Evolutionary conservation across 768 basidiomycete genomes (phyloP), one percentile per base, ranked within the genome.

Genomic region (Stropharia rugosoannulata): DNA sequence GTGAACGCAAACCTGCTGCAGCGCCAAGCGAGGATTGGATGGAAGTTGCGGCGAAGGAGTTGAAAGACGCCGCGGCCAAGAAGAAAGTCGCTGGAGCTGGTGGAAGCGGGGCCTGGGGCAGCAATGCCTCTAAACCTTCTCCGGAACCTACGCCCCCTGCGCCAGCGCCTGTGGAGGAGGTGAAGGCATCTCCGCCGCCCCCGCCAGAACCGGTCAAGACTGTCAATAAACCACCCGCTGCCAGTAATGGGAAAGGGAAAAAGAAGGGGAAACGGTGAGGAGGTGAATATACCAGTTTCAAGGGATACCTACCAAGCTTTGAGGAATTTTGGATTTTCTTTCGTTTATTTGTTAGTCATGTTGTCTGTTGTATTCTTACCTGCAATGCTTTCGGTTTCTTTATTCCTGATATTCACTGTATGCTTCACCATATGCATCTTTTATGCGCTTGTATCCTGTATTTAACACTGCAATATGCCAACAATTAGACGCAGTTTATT

Each of bases 21-120:
- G 41, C 62, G 16, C 7, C 47, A 7, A 22, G 66, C 54, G 68
- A 71, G 16, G 69, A 64, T 6, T 64, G 67, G 58, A 59, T 69
- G 32, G 62, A 60, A 16, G 56, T 65, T 7, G 62, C 62, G 32
- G 61, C 68, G 37, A 66, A 67, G 45, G 64, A 66, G 51, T 42
- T 64, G 8, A 52, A 54, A 40, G 57, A 59, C 39, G 57, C 37
- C 8, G 53, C 55, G 16, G 48, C 54, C 32, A 59, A 54, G 55
- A 39, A 52, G 27, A 44, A 51, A 43, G 43, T 44, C 35, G 40
- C 41, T 15, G 39, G 18, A 4, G 48, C 48, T 25, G 27, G 37
- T 46, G 51, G 39, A 32, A 55, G 42, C 19, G 56, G 57, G 19
- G 48, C 22, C 13, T 57, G 59, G 59, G 54, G 57, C 4, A 16